Base-by-base conservation (phyloP, 768 basidiomycete genomes). In the Royoungia palumana region DNA sequence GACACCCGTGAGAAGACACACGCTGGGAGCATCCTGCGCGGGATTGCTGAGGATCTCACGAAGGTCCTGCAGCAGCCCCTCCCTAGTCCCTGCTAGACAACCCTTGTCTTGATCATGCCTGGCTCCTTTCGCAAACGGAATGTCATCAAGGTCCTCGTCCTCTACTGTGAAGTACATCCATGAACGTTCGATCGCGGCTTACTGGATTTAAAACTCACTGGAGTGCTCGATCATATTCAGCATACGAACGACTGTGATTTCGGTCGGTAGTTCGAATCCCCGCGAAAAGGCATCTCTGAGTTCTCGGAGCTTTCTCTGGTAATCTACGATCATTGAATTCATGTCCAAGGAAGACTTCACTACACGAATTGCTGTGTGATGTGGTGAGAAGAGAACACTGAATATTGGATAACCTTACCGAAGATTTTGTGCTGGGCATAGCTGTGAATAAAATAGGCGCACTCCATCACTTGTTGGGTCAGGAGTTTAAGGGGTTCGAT, bases 41-140 rank as follows among this genome's bases (percentile, higher is more conserved):
- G 28, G 28, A 28, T 13, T 28, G 28, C 28, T 13, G 28, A 28
- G 28, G 8, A 28, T 11, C 10, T 28, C 28, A 6, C 28, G 28
- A 28, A 28, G 28, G 11, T 28, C 28, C 2, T 12, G 28, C 47
- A 28, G 41, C 27, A 24, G 41, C 9, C 9, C 13, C 21, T 32
- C 5, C 25, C 44, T 35, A 28, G 44, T 46, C 6, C 44, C 24
- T 11, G 25, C n/a, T 2, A 46, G 10, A 20, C 35, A 46, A 14
- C 35, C 24, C 17, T 38, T 43, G 14, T 43, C 24, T 44, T 27
- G n/a, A 19, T 10, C 14, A 16, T 50, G 52, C 8, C 42, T 34
- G 39, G 47, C 56, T 28, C 45, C 53, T 14, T 28, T 28, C 28
- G 28, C 28, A 5, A 11, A 55, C 20, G 30, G 35, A 50, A 51